These are phyloP conservation scores for Penstemon newberryi DNA, from an alignment of 257 asterid species.

Conservation along the genomic window DNA sequence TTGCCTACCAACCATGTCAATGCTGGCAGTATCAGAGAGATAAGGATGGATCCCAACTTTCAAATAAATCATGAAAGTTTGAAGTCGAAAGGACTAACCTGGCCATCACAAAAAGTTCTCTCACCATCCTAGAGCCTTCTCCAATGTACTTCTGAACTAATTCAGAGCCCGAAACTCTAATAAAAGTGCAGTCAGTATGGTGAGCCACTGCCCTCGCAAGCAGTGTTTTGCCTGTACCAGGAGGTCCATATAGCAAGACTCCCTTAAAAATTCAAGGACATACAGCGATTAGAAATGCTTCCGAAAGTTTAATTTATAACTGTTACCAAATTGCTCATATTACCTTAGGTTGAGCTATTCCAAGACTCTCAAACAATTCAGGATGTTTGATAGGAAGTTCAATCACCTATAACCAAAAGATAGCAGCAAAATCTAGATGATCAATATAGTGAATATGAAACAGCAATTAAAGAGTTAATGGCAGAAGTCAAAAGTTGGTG, in stretches of 20 bases:
- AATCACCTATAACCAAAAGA: constrained; percentile 48
- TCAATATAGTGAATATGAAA: background rate
- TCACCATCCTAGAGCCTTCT: constrained; percentile 79
- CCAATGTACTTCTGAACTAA: constrained; percentile 79
- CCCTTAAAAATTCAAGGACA: constrained; percentile 42
- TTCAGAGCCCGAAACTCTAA: constrained; percentile 72
- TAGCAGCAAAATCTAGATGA: background rate
- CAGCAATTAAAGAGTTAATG: background rate
- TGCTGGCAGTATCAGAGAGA: background rate
- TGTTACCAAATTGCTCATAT: constrained; percentile 2
- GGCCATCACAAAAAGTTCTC: constrained; percentile 83
- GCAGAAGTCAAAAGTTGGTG: background rate
- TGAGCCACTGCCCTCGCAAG: constrained; percentile 80
- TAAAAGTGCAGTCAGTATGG: constrained; percentile 74
- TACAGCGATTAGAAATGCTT: constrained; percentile 13
- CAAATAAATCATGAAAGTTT: background rate
- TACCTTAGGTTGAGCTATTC: constrained; percentile 81
- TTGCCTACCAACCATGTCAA: background rate
- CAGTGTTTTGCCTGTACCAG: constrained; percentile 75
- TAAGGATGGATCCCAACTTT: background rate
- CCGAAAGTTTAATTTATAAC: constrained; percentile 1
- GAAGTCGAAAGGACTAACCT: constrained; percentile 39
- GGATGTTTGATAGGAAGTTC: constrained; percentile 81
- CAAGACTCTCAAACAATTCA: constrained; percentile 75
- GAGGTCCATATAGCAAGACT: constrained; percentile 75